phyloP scores from a whole-genome alignment of 2,329 filamentous ascomycete genomes.

The Massarina eburnea region DNA sequence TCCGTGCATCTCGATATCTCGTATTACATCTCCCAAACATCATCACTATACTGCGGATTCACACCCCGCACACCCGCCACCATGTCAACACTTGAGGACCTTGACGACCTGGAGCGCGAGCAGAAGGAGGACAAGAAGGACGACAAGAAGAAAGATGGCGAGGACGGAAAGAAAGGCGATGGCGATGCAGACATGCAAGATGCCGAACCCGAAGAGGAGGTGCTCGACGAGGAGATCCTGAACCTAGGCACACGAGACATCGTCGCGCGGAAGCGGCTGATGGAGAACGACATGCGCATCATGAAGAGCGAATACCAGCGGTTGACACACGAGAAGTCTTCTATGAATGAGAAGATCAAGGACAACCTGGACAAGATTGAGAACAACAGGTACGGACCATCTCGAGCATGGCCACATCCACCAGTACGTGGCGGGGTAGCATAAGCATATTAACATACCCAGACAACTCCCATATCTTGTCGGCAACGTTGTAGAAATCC shows the following conservation, averaged over 20 bases:
- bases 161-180: slow-evolving; percentile 59
- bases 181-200: slow-evolving; percentile 93
- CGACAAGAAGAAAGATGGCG: slow-evolving; percentile 56
- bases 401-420: neutral
- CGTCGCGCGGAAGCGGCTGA: slow-evolving; percentile 80
- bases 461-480: slow-evolving; percentile 98
- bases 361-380: slow-evolving; percentile 99
- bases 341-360: slow-evolving; percentile 99
- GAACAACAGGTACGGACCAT: slow-evolving; percentile 80
- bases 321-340: slow-evolving; percentile 89
- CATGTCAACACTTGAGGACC: slow-evolving; percentile 91
- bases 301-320: slow-evolving; percentile 98
- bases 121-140: slow-evolving; percentile 71
- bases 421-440: slow-evolving; percentile 1
- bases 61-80: slow-evolving; percentile 36
- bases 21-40: neutral
- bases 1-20: neutral
- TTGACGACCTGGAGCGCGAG: slow-evolving; percentile 83
- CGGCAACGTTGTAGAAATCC: slow-evolving; percentile 94
- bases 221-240: slow-evolving; percentile 91
- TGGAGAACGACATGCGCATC: slow-evolving; percentile 97
- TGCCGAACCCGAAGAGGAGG: slow-evolving; percentile 66
- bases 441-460: slow-evolving; percentile 8
- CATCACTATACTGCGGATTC: neutral
- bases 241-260: slow-evolving; percentile 94